These are phyloP conservation scores for Zygoascus biomembranicola DNA, from an alignment of 805 yeast species.

Conservation along the genomic window DNA sequence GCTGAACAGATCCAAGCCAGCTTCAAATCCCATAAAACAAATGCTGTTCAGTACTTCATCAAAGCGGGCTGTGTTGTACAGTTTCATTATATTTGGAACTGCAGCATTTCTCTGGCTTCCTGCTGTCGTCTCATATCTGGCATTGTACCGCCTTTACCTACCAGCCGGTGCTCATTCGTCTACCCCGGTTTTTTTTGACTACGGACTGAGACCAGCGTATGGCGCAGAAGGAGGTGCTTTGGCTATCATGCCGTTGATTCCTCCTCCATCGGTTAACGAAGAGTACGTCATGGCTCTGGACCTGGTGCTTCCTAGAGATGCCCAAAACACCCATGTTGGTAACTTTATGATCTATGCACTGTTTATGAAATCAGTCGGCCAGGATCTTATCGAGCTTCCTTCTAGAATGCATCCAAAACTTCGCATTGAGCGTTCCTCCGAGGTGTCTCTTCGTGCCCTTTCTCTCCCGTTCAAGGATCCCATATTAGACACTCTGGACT, in stretches of 20 bases:
- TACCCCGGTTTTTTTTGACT: constrained; percentile 16
- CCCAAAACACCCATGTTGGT: constrained; percentile 23
- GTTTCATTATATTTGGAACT: constrained; percentile 8
- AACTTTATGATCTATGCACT: constrained; percentile 24
- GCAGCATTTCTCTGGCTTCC: constrained; percentile 9
- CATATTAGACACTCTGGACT: constrained; percentile 21
- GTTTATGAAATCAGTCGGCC: constrained; percentile 1
- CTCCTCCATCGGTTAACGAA: constrained; percentile 15
- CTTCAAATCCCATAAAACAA: not conserved
- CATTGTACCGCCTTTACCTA: constrained; percentile 16
- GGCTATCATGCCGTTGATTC: constrained; percentile 8
- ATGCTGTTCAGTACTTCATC: not conserved
- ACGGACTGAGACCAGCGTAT: constrained; percentile 7
- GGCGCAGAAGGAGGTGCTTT: constrained; percentile 12
- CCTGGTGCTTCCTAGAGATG: constrained; percentile 26
- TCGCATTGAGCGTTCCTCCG: constrained; percentile 6
- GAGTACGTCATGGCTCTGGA: constrained; percentile 23
- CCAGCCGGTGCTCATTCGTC: constrained; percentile 14
- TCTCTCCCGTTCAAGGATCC: constrained; percentile 25
- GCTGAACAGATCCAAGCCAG: no score
- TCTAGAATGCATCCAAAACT: constrained; percentile 9
- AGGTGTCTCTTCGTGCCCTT: constrained; percentile 20
- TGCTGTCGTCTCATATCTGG: constrained; percentile 17
- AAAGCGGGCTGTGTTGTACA: constrained; percentile 9
- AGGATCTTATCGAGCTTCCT: constrained; percentile 1